Conservation (phyloP, 1,284 basidiomycete species). For the Microbotryum saponariae region DNA sequence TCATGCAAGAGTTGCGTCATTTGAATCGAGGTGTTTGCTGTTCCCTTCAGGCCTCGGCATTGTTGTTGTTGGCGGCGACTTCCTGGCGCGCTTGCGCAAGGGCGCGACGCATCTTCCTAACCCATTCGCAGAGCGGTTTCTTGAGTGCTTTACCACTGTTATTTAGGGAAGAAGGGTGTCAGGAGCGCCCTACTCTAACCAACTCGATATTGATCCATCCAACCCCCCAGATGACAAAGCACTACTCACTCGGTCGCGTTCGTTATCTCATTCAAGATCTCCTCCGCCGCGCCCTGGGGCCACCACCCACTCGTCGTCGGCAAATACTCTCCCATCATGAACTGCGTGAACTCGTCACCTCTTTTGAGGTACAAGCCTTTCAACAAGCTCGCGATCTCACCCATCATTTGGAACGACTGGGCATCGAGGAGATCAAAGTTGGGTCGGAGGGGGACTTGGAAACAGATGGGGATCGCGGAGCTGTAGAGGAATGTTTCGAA, state of each 20-base stretch:
- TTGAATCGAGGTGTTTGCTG: no score
- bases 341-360: constrained; percentile 75
- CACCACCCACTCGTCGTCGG: constrained; percentile 68
- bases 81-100: no score
- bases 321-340: constrained; percentile 69
- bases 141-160: constrained; percentile 52
- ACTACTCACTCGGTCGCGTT: constrained; percentile 45
- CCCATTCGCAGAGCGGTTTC: constrained; percentile 54
- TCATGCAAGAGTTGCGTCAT: no score
- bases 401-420: constrained; percentile 70
- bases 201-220: no score
- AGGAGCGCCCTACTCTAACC: no score
- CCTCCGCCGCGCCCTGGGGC: constrained; percentile 65
- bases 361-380: constrained; percentile 70
- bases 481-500: constrained; percentile 93
- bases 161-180: no score
- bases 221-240: no score
- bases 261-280: constrained; percentile 68
- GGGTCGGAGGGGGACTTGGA: constrained; percentile 68
- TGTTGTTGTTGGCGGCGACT: no score
- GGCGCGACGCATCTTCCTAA: not conserved
- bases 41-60: no score
- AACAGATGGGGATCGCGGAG: constrained; percentile 70
- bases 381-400: constrained; percentile 77
- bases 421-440: constrained; percentile 84